These are phyloP conservation scores for Hemileia vastatrix DNA, from an alignment of 1,284 basidiomycete species.

Conservation along the genomic window DNA sequence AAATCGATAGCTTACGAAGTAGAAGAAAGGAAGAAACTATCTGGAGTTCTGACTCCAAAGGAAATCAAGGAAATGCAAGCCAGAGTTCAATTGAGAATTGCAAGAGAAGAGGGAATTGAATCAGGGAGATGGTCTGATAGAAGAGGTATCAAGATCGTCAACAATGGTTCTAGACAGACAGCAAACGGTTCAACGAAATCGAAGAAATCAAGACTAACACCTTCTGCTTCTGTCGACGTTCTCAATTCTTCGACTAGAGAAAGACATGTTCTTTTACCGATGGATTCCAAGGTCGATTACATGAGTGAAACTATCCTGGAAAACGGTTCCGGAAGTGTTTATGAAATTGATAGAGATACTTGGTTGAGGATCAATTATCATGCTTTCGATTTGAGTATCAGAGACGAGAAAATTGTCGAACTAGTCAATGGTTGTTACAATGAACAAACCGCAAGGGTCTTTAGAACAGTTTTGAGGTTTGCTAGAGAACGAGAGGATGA, in stretches of 20 bases:
- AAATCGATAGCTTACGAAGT: conserved; percentile 37
- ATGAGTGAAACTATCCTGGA: background rate
- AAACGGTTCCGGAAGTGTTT: background rate
- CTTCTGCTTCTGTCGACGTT: background rate
- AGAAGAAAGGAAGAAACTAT: conserved; percentile 23
- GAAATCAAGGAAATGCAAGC: conserved; percentile 31
- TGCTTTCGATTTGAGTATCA: background rate
- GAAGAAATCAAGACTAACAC: background rate
- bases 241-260: background rate
- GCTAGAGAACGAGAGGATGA: background rate
- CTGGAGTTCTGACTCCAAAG: conserved; percentile 37
- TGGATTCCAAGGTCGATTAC: background rate
- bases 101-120: conserved; percentile 33
- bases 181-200: background rate
- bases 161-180: background rate
- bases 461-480: background rate
- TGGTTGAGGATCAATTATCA: background rate
- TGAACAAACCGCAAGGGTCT: background rate
- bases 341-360: background rate
- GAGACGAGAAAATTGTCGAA: background rate
- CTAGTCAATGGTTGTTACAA: background rate
- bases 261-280: background rate
- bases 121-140: background rate
- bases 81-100: conserved; percentile 31
- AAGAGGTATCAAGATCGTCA: background rate